Evolutionary conservation across 2,329 filamentous ascomycete genomes (phyloP), one percentile per base, ranked within the genome.

Genomic region (Beauveria sp.): DNA sequence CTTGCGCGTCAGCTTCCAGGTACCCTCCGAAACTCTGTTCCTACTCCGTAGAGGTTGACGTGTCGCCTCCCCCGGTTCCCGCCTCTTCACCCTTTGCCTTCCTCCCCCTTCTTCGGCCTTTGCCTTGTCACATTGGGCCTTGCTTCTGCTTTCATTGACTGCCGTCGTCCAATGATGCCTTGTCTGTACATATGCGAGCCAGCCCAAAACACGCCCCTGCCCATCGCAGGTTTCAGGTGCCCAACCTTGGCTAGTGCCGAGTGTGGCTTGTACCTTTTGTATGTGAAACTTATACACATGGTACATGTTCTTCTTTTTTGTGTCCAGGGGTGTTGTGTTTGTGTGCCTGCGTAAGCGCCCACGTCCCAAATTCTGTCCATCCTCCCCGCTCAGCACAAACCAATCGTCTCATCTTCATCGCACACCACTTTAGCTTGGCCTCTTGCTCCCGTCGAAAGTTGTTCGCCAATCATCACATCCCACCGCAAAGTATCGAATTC

Each of bases 181-280:
- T 44, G 37, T 4, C 24, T 44, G 26, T n/a, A 34, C 10, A 28
- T 26, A 24, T 18, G 22, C 37, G 22, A 37, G 20, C 24, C 30
- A 57, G 55, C 30, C 55, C 55, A 40, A 57, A 57, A 57, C 55
- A 50, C 18, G 26, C 30, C 55, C 52, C 52, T 55, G 52, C 18
- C 24, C 52, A 55, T 55, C 40, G 5, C 9, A 16, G 34, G 55
- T 57, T 57, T 57, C 55, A 57, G 55, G 46, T 37, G 34, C 34
- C 34, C 12, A 0, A 37, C 12, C 34, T 34, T 37, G 34, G 34
- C 4, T 52, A 12, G 48, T 34, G 16, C 40, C 18, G 22, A 40
- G 5, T 28, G 20, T 20, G 55, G 46, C 18, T 41, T 47, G 55
- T 57, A 57, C 34, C 44, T 40, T 40, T 24, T 12, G 5, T 22